Evolutionary conservation across 805 yeast genomes (phyloP).

Genomic region (Monosporozyma unispora): DNA sequence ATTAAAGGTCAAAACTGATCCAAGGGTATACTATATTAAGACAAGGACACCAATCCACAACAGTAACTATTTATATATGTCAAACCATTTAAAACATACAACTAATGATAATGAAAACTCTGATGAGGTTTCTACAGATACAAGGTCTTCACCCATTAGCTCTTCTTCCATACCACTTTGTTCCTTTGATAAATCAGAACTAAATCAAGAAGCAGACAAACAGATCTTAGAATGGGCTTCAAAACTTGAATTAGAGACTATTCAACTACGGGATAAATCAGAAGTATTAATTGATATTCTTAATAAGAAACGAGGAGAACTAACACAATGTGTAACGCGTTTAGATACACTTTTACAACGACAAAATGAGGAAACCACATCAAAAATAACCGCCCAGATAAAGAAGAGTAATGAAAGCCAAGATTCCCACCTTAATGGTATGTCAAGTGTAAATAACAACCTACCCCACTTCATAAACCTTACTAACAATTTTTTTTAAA

Average conservation of each 20-base stretch:
- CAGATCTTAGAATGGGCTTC: constrained; percentile 42
- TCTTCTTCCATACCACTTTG: neutral
- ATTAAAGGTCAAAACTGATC: neutral
- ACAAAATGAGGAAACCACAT: neutral
- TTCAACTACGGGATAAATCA: constrained; percentile 34
- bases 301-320: constrained; percentile 10
- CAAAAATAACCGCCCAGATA: neutral
- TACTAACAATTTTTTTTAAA: neutral
- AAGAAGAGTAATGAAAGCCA: neutral
- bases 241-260: constrained; percentile 40
- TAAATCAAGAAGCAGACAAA: constrained; percentile 20
- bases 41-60: too few species aligned
- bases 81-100: neutral
- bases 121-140: neutral
- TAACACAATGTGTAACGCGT: neutral
- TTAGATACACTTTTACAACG: neutral
- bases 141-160: neutral
- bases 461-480: neutral
- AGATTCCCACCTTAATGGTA: neutral
- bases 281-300: constrained; percentile 12
- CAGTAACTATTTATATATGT: neutral
- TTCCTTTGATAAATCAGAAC: constrained; percentile 6
- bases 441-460: too few species aligned
- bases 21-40: too few species aligned
- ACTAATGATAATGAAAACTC: neutral